phyloP scores from a whole-genome alignment of 1,139 yeast genomes.

The Suhomyces bokatorum region DNA sequence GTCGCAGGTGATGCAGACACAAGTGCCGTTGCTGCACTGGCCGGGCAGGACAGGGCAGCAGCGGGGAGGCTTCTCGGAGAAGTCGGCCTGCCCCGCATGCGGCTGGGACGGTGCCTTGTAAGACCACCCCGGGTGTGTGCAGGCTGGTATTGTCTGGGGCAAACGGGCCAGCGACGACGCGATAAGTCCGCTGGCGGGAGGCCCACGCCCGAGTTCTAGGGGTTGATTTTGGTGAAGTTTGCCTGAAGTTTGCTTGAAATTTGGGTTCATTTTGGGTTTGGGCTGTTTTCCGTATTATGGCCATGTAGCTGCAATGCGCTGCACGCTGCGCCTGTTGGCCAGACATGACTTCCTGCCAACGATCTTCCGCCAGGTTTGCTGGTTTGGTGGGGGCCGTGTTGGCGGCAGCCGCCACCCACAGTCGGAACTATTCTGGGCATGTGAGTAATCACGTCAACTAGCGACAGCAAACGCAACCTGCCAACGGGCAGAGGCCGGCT shows the following conservation, averaged over 20 bases:
- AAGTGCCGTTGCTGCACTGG: conserved; percentile 2
- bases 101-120: conserved; percentile 1
- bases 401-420: not conserved
- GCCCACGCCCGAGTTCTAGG: not conserved
- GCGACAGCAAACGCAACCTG: not conserved
- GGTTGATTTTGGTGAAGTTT: too few relatives aligned
- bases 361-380: too few relatives aligned
- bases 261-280: too few relatives aligned
- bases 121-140: not conserved
- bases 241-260: too few relatives aligned
- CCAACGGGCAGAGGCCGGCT: too few relatives aligned
- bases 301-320: not conserved
- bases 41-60: not conserved
- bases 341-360: not conserved
- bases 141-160: not conserved
- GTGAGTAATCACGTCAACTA: not conserved
- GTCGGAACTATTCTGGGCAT: conserved; percentile 3
- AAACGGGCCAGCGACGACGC: conserved; percentile 1
- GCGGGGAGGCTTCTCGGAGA: not conserved
- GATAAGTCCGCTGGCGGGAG: conserved; percentile 9
- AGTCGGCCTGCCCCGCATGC: conserved; percentile 5
- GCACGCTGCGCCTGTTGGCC: conserved; percentile 2
- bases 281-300: not conserved
- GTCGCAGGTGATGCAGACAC: not conserved
- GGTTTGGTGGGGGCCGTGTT: not conserved